Conservation (phyloP, 2,329 filamentous ascomycete genomes). For the Fusarium begoniae region DNA sequence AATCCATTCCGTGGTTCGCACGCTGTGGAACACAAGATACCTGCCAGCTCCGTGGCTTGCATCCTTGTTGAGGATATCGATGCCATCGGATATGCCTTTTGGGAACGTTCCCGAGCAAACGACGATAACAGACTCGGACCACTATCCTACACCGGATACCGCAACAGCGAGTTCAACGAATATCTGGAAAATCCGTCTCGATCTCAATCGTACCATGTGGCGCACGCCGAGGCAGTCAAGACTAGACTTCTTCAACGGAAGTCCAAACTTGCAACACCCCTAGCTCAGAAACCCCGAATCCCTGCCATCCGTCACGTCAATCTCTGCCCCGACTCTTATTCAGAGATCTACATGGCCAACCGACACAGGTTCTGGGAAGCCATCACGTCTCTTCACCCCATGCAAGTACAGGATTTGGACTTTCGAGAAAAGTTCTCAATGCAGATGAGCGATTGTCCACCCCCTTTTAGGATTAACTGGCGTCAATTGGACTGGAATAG, state of each 20-base stretch:
- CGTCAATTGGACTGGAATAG: background rate
- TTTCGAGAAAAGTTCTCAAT: background rate
- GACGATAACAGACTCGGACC: background rate
- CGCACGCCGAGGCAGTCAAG: background rate
- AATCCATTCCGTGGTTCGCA: background rate
- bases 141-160: background rate
- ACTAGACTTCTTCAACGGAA: background rate
- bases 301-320: background rate
- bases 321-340: background rate
- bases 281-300: background rate
- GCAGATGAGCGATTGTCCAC: background rate
- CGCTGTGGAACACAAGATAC: background rate
- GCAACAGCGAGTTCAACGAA: background rate
- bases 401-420: background rate
- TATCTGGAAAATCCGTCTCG: background rate
- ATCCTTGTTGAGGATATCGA: background rate
- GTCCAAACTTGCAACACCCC: background rate
- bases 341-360: background rate
- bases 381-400: background rate
- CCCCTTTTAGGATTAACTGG: background rate
- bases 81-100: background rate
- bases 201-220: background rate
- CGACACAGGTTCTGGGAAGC: background rate
- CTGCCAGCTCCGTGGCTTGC: background rate
- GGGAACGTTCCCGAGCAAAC: background rate